A percentile compares a stretch with the other conserved stretches of the same genome.
Evolutionary conservation across 768 basidiomycete genomes (phyloP).

Genomic region (Boletus edulis): DNA sequence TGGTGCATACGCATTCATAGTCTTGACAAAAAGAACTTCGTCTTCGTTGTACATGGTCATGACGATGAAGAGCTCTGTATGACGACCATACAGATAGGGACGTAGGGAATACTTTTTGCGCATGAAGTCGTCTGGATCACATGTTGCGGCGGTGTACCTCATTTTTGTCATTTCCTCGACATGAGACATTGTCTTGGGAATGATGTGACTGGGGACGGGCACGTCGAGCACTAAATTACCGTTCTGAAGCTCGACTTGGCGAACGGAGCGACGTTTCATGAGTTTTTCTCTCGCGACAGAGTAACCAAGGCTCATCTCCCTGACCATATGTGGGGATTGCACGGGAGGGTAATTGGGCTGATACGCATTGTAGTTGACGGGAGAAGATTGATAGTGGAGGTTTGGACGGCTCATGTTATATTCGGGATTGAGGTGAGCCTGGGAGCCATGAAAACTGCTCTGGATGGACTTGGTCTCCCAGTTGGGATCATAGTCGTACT

Average conservation of each 20-base stretch:
- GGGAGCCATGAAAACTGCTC: conserved; percentile 59
- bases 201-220: conserved; percentile 72
- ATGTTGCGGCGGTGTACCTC: conserved; percentile 86
- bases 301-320: conserved; percentile 55
- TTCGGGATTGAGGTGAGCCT: conserved; percentile 63
- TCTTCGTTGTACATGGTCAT: conserved; percentile 98
- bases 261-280: conserved; percentile 76
- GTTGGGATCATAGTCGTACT: conserved; percentile 44
- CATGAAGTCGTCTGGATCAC: conserved; percentile 89
- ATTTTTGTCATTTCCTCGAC: conserved; percentile 79
- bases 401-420: conserved; percentile 57
- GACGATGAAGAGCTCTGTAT: conserved; percentile 91
- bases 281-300: conserved; percentile 72
- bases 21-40: conserved; percentile 71
- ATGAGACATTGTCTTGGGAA: conserved; percentile 61
- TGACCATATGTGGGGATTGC: conserved; percentile 47
- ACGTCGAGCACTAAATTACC: conserved; percentile 87
- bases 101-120: conserved; percentile 71
- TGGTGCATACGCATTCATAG: conserved; percentile 75
- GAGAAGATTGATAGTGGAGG: conserved; percentile 37
- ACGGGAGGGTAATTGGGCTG: conserved; percentile 60
- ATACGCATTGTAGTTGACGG: conserved; percentile 43
- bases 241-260: conserved; percentile 75
- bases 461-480: conserved; percentile 59
- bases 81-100: conserved; percentile 73